Percentiles rank a stretch among this genome's conserved stretches.
These are phyloP conservation scores for Globisporangium camurandrum DNA, from an alignment of 352 stramenopile species.

Conservation along the genomic window DNA sequence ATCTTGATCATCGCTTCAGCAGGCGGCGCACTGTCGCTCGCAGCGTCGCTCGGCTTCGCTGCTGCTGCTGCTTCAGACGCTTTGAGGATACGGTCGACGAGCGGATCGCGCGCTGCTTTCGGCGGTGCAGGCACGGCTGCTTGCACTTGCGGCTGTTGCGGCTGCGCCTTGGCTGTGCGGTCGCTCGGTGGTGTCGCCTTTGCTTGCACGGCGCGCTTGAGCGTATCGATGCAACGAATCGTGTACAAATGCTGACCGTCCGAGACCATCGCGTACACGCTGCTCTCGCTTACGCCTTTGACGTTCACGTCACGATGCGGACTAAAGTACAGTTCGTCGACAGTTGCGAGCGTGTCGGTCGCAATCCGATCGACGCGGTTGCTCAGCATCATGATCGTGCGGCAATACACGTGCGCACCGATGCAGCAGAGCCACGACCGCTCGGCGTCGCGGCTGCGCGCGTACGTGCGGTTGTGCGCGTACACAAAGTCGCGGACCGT, in stretches of 20 bases:
- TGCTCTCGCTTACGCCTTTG: slow-evolving; percentile 37
- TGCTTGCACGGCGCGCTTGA: slow-evolving; percentile 21
- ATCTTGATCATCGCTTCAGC: slow-evolving; percentile 28
- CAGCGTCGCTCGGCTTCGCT: background rate
- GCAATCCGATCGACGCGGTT: slow-evolving; percentile 57
- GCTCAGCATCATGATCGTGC: slow-evolving; percentile 63
- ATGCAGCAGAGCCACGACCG: slow-evolving; percentile 77
- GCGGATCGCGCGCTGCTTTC: background rate
- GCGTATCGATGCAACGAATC: slow-evolving; percentile 56
- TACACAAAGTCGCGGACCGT: slow-evolving; percentile 73
- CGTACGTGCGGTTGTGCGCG: slow-evolving; percentile 49
- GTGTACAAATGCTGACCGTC: slow-evolving; percentile 53
- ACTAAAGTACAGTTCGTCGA: slow-evolving; percentile 58
- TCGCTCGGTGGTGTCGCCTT: slow-evolving; percentile 20
- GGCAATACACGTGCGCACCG: slow-evolving; percentile 51
- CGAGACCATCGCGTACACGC: slow-evolving; percentile 68
- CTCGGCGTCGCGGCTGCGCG: slow-evolving; percentile 48
- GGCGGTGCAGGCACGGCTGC: background rate
- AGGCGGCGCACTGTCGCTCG: slow-evolving; percentile 2
- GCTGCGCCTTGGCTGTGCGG: slow-evolving; percentile 26
- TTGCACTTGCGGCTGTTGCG: too few species aligned
- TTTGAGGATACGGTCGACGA: slow-evolving; percentile 4
- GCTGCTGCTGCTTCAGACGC: background rate
- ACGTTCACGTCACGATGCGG: slow-evolving; percentile 23
- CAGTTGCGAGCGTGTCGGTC: slow-evolving; percentile 22